Conservation (phyloP, 306 rosid genomes). For the Canavalia gladiata region DNA sequence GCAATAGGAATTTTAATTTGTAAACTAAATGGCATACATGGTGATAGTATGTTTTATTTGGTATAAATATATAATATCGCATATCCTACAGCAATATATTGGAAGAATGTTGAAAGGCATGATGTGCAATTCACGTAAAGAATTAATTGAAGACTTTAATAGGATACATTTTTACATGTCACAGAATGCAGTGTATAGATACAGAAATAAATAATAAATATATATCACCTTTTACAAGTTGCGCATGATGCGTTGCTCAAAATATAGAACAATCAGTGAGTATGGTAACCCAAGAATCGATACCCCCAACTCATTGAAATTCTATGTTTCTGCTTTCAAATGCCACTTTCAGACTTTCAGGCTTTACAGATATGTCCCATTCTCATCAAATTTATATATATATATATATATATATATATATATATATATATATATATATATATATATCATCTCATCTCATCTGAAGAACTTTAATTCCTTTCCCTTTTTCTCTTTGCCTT, state of each 20-base stretch:
- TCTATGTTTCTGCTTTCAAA: conserved; percentile 37
- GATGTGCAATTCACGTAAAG: conserved; percentile 38
- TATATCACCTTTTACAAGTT: conserved; percentile 40
- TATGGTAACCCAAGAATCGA: conserved; percentile 34
- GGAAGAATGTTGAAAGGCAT: conserved; percentile 41
- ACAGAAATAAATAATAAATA: neutral
- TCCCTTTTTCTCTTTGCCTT: conserved; percentile 30
- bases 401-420: neutral
- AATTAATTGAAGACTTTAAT: conserved; percentile 24
- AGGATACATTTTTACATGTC: conserved; percentile 47
- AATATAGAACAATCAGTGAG: neutral
- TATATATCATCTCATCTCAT: conserved; percentile 31
- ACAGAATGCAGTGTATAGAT: conserved; percentile 43
- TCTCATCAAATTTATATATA: conserved; percentile 30
- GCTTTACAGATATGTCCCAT: conserved; percentile 41
- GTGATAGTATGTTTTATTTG: neutral
- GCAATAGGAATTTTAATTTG: conserved; percentile 22
- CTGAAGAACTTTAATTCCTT: conserved; percentile 19
- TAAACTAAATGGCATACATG: neutral
- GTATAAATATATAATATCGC: neutral
- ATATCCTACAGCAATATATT: neutral
- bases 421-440: neutral
- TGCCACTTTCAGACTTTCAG: conserved; percentile 35
- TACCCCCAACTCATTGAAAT: conserved; percentile 36
- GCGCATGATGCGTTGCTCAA: neutral